phyloP scores from a whole-genome alignment of 257 asterid species.

The Scutellaria galericulata region DNA sequence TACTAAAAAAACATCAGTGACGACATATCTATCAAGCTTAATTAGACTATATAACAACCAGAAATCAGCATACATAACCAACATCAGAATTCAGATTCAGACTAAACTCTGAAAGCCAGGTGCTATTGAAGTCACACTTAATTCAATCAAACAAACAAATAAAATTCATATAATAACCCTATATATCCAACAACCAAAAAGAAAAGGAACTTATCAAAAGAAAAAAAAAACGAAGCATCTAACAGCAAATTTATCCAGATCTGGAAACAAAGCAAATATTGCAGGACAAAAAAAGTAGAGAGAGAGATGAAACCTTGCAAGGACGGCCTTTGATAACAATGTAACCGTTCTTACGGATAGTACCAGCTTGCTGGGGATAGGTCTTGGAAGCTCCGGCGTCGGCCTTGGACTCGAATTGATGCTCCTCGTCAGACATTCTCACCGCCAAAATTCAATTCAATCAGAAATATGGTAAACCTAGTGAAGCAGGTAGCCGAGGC shows the following conservation, averaged over 20 bases:
- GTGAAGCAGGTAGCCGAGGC: not conserved
- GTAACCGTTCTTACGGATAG: constrained; percentile 55
- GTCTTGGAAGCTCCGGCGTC: constrained; percentile 62
- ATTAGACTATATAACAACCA: no score
- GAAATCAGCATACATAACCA: no score
- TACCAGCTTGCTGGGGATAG: constrained; percentile 54
- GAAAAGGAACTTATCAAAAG: not conserved
- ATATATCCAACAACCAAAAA: no score
- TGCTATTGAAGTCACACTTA: no score
- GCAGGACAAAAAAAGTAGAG: not conserved
- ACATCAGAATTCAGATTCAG: no score
- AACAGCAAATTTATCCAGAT: not conserved
- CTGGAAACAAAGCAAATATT: not conserved
- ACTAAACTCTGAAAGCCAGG: no score
- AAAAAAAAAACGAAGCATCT: not conserved
- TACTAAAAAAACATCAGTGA: not conserved
- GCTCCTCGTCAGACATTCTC: constrained; percentile 56
- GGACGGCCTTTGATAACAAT: constrained; percentile 56
- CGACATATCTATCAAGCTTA: not conserved
- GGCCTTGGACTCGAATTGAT: constrained; percentile 56
- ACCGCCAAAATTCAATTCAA: no score
- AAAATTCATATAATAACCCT: no score
- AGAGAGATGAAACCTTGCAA: constrained; percentile 44
- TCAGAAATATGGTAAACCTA: no score
- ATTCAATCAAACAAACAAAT: no score